Evolutionary conservation across 2,329 filamentous ascomycete species (phyloP).

Genomic region (Neoarthrinium moseri): DNA sequence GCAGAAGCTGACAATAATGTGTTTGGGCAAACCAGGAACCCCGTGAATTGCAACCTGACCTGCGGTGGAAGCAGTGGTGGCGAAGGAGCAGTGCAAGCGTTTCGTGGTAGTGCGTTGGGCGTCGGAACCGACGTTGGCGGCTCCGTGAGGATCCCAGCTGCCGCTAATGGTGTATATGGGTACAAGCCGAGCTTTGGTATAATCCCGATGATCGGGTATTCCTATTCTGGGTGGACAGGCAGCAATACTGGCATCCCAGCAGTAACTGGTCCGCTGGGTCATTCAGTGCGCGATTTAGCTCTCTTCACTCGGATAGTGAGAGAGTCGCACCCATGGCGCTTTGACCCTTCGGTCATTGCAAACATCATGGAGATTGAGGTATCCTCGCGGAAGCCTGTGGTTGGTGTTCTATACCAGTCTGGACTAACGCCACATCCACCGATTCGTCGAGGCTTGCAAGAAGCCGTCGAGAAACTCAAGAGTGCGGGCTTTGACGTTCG

Average conservation of each 20-base stretch:
- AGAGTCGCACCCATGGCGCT: conserved; percentile 21
- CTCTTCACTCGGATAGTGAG: conserved; percentile 21
- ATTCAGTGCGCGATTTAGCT: conserved; percentile 24
- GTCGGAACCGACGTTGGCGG: conserved; percentile 24
- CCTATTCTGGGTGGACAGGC: conserved; percentile 26
- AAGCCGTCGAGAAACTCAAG: conserved; percentile 23
- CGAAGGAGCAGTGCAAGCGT: conserved; percentile 20
- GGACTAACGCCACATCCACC: conserved; percentile 29
- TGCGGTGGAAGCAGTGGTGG: conserved; percentile 22
- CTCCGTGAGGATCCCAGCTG: conserved; percentile 24
- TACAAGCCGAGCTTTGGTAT: conserved; percentile 28
- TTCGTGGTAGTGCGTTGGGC: conserved; percentile 21
- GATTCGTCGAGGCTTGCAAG: conserved; percentile 23
- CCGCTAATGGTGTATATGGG: conserved; percentile 28
- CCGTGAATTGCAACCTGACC: conserved; percentile 17
- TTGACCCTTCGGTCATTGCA: conserved; percentile 21
- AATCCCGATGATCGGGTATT: conserved; percentile 29
- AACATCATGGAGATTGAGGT: conserved; percentile 16
- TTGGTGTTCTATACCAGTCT: conserved; percentile 26
- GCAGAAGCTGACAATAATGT: conserved; percentile 21
- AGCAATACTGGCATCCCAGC: conserved; percentile 28
- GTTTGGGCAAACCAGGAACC: conserved; percentile 22
- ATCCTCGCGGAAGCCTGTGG: conserved; percentile 20
- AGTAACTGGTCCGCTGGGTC: conserved; percentile 24
- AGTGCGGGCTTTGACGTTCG: conserved; percentile 27